Evolutionary conservation across 2,329 filamentous ascomycete genomes (phyloP).

Genomic region (Nemania serpens): DNA sequence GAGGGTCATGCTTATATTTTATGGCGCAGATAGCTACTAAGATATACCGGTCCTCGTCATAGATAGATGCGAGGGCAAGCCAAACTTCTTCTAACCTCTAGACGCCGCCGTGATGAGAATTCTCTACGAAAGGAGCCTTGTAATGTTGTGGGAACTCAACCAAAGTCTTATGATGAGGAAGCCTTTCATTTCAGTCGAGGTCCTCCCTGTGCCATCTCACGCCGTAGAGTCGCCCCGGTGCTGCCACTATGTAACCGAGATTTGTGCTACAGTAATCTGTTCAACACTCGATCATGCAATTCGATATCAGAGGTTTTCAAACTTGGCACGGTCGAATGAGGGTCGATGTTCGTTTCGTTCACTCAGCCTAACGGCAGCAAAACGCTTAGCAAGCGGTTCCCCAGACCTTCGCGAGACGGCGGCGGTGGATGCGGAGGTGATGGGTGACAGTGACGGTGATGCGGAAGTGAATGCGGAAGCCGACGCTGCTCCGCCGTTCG

Average conservation of each 20-base stretch:
- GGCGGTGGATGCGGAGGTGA: constrained; percentile 13
- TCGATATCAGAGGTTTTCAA: constrained; percentile 30
- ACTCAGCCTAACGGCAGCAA: constrained; percentile 46
- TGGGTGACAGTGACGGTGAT: constrained; percentile 22
- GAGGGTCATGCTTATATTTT: constrained; percentile 13
- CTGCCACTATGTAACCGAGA: neutral
- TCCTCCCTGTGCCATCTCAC: neutral
- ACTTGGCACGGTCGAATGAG: constrained; percentile 39
- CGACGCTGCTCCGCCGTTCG: constrained; percentile 28
- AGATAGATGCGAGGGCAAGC: constrained; percentile 6
- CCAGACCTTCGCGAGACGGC: constrained; percentile 31
- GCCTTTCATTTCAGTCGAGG: neutral
- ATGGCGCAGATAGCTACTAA: constrained; percentile 15
- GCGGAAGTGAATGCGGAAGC: constrained; percentile 12
- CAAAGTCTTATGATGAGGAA: neutral
- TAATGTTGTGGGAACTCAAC: neutral
- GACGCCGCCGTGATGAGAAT: neutral
- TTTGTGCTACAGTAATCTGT: neutral
- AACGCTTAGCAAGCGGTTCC: constrained; percentile 46
- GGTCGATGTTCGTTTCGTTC: constrained; percentile 39
- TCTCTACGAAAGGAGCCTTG: neutral
- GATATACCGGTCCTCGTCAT: constrained; percentile 1
- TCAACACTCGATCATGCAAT: neutral
- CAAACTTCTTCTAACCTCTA: neutral
- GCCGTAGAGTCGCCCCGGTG: neutral